Evolutionary conservation across 1,284 basidiomycete species (phyloP), one percentile per base, ranked within the genome.

Genomic region (Malassezia slooffiae): DNA sequence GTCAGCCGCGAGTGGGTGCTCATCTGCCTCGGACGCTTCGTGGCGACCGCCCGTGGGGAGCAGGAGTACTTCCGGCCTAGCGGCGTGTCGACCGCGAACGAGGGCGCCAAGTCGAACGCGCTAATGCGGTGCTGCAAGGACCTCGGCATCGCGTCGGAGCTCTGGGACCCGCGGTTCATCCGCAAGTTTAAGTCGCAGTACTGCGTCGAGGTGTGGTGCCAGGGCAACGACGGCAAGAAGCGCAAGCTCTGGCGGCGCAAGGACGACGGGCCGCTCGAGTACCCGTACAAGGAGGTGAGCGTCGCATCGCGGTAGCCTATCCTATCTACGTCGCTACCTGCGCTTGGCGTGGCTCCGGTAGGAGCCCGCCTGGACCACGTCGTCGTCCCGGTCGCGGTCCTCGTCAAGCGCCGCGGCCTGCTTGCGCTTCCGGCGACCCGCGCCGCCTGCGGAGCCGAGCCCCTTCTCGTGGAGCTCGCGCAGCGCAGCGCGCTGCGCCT

Each of bases 111-210:
- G 72, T 87, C 83, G 60, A 96, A 97, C 58, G 91, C 91, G 2
- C 75, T 97, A 28, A 95, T 96, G 90, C 77, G 91, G 24, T 96
- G 91, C 70, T 93, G 88, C 74, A 97, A 97, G 70, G 91, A 97
- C 65, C 74, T 97, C 26, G 91, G 91, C 5, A 77, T 97, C 55
- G 91, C 91, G 0, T 89, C 85, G 62, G 91, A 96, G 72, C 80
- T 97, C 24, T 97, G 85, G 89, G 91, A 95, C 66, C 91, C 91
- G 23, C 80, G 85, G 1, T 96, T 91, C 71, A 90, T 96, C 57
- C 81, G 88, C 34, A 79, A 85, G 60, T 97, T 91, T 76, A 96
- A 91, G 72, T 72, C 77, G 5, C 79, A 87, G 63, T 60, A 90
- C 62, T 87, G 85, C 60, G 69, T 83, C 11, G 89, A 95, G 67